phyloP scores from a whole-genome alignment of 257 asterid species.

The Primulina eburnea region DNA sequence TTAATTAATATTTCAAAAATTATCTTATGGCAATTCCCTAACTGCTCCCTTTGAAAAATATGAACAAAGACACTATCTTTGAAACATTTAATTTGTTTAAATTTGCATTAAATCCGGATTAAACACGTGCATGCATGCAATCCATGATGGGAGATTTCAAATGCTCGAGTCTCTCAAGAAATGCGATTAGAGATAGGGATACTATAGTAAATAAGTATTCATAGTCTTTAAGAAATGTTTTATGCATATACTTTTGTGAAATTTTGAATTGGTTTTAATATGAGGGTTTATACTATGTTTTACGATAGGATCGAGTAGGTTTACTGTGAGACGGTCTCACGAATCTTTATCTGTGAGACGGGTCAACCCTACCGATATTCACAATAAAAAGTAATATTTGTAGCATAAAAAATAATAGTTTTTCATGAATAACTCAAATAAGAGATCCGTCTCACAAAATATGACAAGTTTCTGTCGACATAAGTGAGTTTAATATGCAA shows the following conservation, averaged over 20 bases:
- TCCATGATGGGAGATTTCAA: constrained; percentile 35
- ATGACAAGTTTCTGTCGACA: no score
- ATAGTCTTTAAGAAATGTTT: not conserved
- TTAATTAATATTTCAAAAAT: no score
- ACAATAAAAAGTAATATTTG: no score
- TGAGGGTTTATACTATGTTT: no score
- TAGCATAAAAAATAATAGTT: no score
- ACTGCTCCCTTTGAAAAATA: constrained; percentile 78
- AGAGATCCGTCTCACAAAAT: no score
- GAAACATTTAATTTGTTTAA: constrained; percentile 26
- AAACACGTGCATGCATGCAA: constrained; percentile 54
- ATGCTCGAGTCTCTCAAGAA: constrained; percentile 66
- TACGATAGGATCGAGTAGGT: no score
- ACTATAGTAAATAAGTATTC: not conserved
- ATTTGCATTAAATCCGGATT: constrained; percentile 58
- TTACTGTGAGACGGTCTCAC: no score
- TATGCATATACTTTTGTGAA: not conserved
- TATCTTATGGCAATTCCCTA: constrained; percentile 20
- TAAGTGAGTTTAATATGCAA: no score
- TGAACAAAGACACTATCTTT: constrained; percentile 48
- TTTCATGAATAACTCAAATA: no score
- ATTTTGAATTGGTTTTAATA: not conserved
- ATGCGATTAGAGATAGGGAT: constrained; percentile 14
- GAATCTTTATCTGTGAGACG: no score
- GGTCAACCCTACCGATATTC: no score